A percentile compares a stretch with the other conserved stretches of the same genome.
These are phyloP conservation scores for Trichophyton benhamiae DNA, from an alignment of 2,329 filamentous ascomycete species.

Conservation along the genomic window DNA sequence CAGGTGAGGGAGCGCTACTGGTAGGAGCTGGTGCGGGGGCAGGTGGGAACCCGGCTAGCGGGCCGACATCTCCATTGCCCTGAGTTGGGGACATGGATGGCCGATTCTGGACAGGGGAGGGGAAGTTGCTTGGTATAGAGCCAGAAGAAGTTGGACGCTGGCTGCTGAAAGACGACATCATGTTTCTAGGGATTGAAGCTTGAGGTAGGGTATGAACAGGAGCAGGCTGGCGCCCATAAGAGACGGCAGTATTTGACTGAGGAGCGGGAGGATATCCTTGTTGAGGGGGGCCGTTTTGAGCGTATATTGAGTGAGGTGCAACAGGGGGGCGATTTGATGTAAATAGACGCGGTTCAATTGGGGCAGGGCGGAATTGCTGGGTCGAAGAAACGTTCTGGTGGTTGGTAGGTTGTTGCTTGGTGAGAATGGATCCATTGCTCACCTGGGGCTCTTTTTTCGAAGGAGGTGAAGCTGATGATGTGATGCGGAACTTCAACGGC, in stretches of 20 bases:
- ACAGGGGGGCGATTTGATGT: not conserved
- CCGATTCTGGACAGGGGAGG: constrained; percentile 34
- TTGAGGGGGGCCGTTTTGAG: not conserved
- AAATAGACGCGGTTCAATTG: not conserved
- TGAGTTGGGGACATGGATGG: constrained; percentile 39
- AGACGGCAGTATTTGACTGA: not conserved
- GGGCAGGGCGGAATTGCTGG: not conserved
- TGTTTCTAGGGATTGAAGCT: constrained; percentile 1
- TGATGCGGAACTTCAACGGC: constrained; percentile 46
- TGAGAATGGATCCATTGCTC: not conserved
- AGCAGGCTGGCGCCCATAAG: not conserved
- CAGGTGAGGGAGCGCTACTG: not conserved
- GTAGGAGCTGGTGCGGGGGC: constrained; percentile 9
- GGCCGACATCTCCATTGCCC: constrained; percentile 38
- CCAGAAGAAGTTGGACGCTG: constrained; percentile 33
- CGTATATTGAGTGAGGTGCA: not conserved
- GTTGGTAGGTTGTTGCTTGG: not conserved
- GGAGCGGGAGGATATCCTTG: not conserved
- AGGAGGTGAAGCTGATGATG: constrained; percentile 38
- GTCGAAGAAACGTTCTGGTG: not conserved
- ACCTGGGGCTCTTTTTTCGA: constrained; percentile 12
- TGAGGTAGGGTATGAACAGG: not conserved
- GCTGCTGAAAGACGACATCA: constrained; percentile 20
- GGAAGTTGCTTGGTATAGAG: constrained; percentile 23
- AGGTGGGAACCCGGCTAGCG: constrained; percentile 33